Conservation (phyloP, 768 basidiomycete genomes). For the Lenzites betulinus region DNA sequence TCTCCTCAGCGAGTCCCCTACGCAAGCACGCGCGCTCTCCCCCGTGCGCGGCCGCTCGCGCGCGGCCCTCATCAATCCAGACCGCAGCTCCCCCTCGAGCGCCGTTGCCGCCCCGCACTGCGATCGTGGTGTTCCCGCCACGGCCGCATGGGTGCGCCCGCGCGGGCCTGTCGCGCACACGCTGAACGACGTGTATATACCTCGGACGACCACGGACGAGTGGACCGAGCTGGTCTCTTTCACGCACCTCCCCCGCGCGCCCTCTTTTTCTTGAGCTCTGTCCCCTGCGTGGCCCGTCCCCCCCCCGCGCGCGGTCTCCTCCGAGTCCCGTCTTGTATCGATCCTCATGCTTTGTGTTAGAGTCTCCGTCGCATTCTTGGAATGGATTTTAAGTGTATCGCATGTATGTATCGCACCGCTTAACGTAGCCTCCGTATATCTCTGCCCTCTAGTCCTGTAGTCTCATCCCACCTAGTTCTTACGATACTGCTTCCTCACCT, state of each 20-base stretch:
- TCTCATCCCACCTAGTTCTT: no score
- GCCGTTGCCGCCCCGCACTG: background rate
- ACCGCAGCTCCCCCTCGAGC: background rate
- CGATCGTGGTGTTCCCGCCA: background rate
- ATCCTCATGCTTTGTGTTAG: no score
- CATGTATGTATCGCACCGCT: no score
- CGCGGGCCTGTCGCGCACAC: background rate
- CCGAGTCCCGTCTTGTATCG: no score
- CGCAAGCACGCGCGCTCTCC: background rate
- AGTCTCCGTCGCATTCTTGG: no score
- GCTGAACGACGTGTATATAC: slow-evolving; percentile 3
- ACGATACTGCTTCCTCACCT: no score
- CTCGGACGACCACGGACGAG: slow-evolving; percentile 1
- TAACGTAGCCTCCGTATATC: no score
- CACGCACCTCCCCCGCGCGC: slow-evolving; percentile 10
- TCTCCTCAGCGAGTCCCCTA: background rate
- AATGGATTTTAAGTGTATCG: no score
- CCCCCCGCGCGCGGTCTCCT: no score
- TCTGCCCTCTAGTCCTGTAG: no score
- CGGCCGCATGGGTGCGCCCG: background rate
- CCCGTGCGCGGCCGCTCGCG: background rate
- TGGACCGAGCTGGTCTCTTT: slow-evolving; percentile 18
- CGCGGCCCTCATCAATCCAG: background rate
- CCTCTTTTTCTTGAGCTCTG: background rate
- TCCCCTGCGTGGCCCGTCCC: background rate